These are phyloP conservation scores for Eimeria acervulina DNA, from an alignment of 169 alveolate genomes.

Conservation along the genomic window DNA sequence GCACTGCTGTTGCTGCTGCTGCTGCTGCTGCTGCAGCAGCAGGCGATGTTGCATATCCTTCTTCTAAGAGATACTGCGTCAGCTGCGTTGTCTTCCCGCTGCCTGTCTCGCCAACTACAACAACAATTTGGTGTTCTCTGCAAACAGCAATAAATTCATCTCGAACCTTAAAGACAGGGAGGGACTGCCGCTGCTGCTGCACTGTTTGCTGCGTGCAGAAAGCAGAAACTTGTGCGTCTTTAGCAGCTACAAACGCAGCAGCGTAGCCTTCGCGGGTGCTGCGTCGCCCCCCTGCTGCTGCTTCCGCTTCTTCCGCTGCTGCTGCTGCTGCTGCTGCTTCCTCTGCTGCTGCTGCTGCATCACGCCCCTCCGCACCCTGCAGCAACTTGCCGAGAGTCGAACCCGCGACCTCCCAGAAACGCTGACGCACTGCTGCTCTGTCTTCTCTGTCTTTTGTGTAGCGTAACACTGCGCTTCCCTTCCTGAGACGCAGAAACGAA, in stretches of 20 bases:
- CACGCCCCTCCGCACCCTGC: slow-evolving; percentile 58
- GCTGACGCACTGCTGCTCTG: slow-evolving; percentile 81
- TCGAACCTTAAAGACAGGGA: slow-evolving; percentile 92
- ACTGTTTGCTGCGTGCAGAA: slow-evolving; percentile 87
- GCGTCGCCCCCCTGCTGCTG: slow-evolving; percentile 84
- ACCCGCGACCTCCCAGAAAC: slow-evolving; percentile 83
- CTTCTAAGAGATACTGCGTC: slow-evolving; percentile 93
- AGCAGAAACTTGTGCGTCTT: slow-evolving; percentile 90
- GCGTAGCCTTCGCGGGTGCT: slow-evolving; percentile 85
- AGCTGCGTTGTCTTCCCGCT: slow-evolving; percentile 99
- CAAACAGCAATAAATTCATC: slow-evolving; percentile 91
- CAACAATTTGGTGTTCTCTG: slow-evolving; percentile 96
- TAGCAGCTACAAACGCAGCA: slow-evolving; percentile 86
- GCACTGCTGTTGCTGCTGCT: slow-evolving; percentile 32
- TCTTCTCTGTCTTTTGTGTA: slow-evolving; percentile 74
- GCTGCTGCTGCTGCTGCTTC: slow-evolving; percentile 84
- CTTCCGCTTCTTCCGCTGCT: slow-evolving; percentile 84
- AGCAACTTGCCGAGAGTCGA: slow-evolving; percentile 54
- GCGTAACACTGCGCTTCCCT: slow-evolving; percentile 69
- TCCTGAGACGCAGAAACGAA: too few species aligned
- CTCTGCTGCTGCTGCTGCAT: slow-evolving; percentile 84
- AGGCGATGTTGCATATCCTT: slow-evolving; percentile 95
- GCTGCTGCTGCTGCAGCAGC: slow-evolving; percentile 51
- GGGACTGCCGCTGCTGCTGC: slow-evolving; percentile 93
- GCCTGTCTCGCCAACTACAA: slow-evolving; percentile 99